Base-by-base conservation (phyloP, 768 basidiomycete species). In the Tricholoma hemisulphureum region DNA sequence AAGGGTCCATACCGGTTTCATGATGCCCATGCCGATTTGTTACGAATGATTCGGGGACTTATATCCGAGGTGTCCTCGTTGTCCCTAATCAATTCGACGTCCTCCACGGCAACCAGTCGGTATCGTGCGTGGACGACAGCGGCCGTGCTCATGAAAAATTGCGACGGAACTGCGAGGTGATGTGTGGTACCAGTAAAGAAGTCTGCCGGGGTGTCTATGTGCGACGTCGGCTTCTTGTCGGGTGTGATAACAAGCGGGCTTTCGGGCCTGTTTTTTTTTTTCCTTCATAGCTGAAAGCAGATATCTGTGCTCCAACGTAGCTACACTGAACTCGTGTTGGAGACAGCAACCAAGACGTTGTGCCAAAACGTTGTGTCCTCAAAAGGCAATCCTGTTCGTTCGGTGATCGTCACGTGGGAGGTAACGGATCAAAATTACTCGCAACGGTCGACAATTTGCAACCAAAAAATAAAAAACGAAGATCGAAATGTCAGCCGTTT, bases 61-160 rank as follows among this genome's bases (percentile, higher is more conserved):
- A 49, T 53, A 18, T 62, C 65, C 65, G 65, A 64, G 65, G 63
- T 55, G 35, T 63, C 65, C 63, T 63, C 65, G 65, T 59, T 58
- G 51, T 49, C 43, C 23, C 23, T 39, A 24, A 37, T 23, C 35
- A n/a, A 45, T 34, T 35, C 24, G n/a, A 29, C 16, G 23, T 21
- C 39, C 11, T 32, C 41, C 43, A 28, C 39, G 39, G 37, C 21
- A 23, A 32, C 34, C 35, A 23, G 37, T 28, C 26, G 23, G 28
- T 29, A 34, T 49, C 28, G 28, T 13, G 41, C 21, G 31, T 41
- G 11, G 24, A 3, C 43, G n/a, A 50, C 18, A 16, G 26, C 18
- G 37, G 35, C 34, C 7, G 24, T 26, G 29, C 23, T 26, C 23
- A 21, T 23, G 6, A 29, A 50, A 21, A 23, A n/a, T 16, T 32